Evolutionary conservation across 164 flowering plant genomes (phyloP).

Genomic region (Kingdonia uniflora): DNA sequence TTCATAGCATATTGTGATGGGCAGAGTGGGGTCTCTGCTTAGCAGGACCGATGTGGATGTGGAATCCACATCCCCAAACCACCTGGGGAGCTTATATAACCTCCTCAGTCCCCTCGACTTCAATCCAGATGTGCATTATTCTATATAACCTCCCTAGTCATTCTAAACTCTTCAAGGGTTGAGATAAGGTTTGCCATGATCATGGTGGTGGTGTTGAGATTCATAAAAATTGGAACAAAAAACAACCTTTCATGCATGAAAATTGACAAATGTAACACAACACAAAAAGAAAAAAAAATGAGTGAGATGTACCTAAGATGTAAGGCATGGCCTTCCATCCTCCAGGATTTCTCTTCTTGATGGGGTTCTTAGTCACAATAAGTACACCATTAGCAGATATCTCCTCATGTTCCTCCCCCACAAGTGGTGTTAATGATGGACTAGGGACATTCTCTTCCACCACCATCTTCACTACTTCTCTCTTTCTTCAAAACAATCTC

Average conservation of each 20-base stretch:
- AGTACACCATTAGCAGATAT: no score
- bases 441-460: neutral
- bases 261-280: neutral
- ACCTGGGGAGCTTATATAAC: no score
- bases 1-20: neutral
- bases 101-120: no score
- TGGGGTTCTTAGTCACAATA: no score
- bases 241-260: no score
- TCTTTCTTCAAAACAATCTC: neutral
- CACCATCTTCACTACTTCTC: no score
- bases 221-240: no score
- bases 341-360: neutral
- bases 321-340: conserved; percentile 5
- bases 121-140: neutral
- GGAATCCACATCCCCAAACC: no score
- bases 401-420: neutral
- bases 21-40: neutral
- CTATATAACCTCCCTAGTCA: neutral
- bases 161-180: neutral
- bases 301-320: neutral
- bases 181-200: neutral
- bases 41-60: no score
- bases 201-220: no score
- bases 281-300: no score
- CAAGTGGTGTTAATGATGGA: neutral